Conservation (phyloP, 768 basidiomycete genomes). For the Russula griseocarnosa region DNA sequence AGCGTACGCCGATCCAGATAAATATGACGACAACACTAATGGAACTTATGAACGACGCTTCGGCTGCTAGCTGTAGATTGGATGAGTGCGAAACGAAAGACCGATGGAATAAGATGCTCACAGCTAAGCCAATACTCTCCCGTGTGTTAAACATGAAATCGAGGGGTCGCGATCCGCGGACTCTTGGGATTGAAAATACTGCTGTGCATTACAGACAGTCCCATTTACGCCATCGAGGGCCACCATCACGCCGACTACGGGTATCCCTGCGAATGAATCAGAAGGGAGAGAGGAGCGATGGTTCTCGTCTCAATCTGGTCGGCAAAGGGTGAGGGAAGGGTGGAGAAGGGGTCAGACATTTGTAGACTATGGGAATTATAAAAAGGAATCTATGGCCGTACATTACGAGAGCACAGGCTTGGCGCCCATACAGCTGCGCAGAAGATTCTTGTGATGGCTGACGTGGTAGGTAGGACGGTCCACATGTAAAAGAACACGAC, state of each 20-base stretch:
- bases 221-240: slow-evolving; percentile 6
- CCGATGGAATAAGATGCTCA: slow-evolving; percentile 24
- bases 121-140: slow-evolving; percentile 40
- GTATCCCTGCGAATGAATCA: neutral
- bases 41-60: slow-evolving; percentile 28
- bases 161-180: neutral
- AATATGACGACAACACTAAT: neutral
- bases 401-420: neutral
- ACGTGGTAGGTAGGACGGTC: no score
- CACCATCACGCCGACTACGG: neutral
- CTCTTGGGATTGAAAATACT: neutral
- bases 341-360: no score
- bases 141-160: slow-evolving; percentile 34
- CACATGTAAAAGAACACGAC: no score
- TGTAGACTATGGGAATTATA: neutral
- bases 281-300: neutral
- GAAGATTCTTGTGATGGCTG: no score
- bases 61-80: slow-evolving; percentile 33
- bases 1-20: slow-evolving; percentile 21
- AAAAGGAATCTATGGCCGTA: neutral
- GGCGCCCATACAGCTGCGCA: no score
- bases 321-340: neutral
- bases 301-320: neutral
- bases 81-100: slow-evolving; percentile 1
- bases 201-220: slow-evolving; percentile 11